Evolutionary conservation across 2,329 filamentous ascomycete species (phyloP), one percentile per base, ranked within the genome.

Genomic region (Ascochyta rabiei): DNA sequence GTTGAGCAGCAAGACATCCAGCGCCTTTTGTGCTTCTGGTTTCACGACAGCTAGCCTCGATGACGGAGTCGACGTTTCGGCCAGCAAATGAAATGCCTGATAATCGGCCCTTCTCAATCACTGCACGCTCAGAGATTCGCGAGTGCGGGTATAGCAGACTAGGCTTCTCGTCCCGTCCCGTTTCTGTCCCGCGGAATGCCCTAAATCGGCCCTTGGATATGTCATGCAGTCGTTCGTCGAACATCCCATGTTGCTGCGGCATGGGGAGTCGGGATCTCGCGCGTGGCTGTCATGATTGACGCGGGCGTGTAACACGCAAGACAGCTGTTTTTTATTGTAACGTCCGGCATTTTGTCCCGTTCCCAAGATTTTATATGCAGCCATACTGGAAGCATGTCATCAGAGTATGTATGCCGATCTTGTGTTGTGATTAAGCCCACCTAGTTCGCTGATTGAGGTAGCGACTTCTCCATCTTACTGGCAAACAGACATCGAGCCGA

Each of bases 151-250:
- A n/a, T 50, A 15, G 42, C 24, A 30, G 37, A 28, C 52, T 31
- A 46, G 46, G 46, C 40, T 28, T 49, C 52, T 40, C 52, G 52
- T 33, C 41, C 46, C 46, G 46, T 42, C 37, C 52, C 46, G 52
- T 48, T 38, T 12, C 24, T 50, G 41, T 16, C 35, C 40, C 34
- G 26, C 18, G 26, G 23, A 21, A 19, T 45, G 51, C 41, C 30
- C 46, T 18, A 34, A 4, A 10, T 40, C 39, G 34, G 26, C 40
- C 19, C 21, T 47, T 44, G 26, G 18, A 16, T 46, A 55, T 55
- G 46, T 46, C 42, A 50, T 50, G 52, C 52, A 55, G 38, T 50
- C 26, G 26, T 41, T 49, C 45, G 33, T 37, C 35, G 18, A 30
- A 34, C 18, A 6, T 35, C 16, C 15, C 23, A 37, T 33, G 37